phyloP scores from a whole-genome alignment of 2,329 filamentous ascomycete genomes.

The Nemania bipapillata region DNA sequence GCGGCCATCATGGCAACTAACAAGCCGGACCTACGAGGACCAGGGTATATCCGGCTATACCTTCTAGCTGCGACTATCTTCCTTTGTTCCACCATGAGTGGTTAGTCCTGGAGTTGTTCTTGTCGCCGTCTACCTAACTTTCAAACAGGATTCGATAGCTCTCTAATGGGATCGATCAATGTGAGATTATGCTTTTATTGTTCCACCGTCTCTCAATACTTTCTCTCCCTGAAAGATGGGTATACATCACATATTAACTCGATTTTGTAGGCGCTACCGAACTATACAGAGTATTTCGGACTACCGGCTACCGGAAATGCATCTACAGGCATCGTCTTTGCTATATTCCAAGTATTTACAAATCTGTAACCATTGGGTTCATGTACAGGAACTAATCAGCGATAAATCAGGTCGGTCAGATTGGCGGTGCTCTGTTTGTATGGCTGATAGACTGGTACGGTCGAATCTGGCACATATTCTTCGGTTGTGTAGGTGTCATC shows the following conservation, averaged over 20 bases:
- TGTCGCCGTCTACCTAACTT: background rate
- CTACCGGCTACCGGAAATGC: slow-evolving; percentile 53
- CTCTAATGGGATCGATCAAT: slow-evolving; percentile 59
- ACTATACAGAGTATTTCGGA: slow-evolving; percentile 56
- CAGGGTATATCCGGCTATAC: slow-evolving; percentile 50
- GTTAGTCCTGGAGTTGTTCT: slow-evolving; percentile 35
- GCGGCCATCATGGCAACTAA: slow-evolving; percentile 51
- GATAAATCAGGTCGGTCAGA: slow-evolving; percentile 54
- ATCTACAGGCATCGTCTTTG: slow-evolving; percentile 58
- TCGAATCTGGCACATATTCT: slow-evolving; percentile 56
- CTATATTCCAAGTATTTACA: slow-evolving; percentile 54
- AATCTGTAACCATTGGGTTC: background rate
- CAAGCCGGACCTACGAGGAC: slow-evolving; percentile 47
- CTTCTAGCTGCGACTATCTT: slow-evolving; percentile 48
- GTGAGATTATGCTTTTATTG: slow-evolving; percentile 37
- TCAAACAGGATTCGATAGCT: slow-evolving; percentile 55
- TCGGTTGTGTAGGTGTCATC: slow-evolving; percentile 61
- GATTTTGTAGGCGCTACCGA: slow-evolving; percentile 48
- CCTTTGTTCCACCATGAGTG: slow-evolving; percentile 57
- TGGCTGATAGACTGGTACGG: slow-evolving; percentile 60
- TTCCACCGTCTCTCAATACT: background rate
- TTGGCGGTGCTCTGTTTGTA: slow-evolving; percentile 56
- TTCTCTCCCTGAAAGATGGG: no score
- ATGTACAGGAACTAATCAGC: slow-evolving; percentile 21
- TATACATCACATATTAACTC: background rate